Evolutionary conservation across 257 asterid species (phyloP).

Genomic region (Eucommia ulmoides): DNA sequence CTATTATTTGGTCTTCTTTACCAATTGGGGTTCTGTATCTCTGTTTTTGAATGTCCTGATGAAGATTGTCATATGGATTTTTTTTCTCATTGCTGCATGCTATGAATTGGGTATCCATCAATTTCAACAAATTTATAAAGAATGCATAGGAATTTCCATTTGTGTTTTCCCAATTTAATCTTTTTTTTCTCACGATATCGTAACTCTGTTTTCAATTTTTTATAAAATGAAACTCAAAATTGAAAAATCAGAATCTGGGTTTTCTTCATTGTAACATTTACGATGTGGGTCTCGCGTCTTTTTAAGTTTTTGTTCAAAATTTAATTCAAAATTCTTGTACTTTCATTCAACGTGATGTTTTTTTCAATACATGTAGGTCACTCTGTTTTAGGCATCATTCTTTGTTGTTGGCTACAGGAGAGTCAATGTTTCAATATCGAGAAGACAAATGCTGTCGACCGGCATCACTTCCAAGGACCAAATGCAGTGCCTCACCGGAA

Average conservation of each 20-base stretch:
- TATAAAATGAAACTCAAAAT: not conserved
- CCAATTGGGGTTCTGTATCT: too few species aligned
- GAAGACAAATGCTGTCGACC: slow-evolving; percentile 31
- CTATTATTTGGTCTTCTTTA: too few species aligned
- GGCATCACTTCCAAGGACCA: slow-evolving; percentile 5
- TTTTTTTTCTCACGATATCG: not conserved
- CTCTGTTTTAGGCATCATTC: too few species aligned
- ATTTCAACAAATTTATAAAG: not conserved
- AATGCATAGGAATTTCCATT: not conserved
- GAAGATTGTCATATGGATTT: slow-evolving; percentile 3
- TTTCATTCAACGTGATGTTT: too few species aligned
- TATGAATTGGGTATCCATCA: slow-evolving; percentile 10
- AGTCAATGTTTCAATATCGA: slow-evolving; percentile 48
- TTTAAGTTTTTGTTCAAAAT: slow-evolving; percentile 4
- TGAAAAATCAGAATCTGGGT: too few species aligned
- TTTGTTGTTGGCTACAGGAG: slow-evolving; percentile 28
- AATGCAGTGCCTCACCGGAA: slow-evolving; percentile 88
- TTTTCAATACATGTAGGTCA: too few species aligned
- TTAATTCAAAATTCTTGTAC: too few species aligned
- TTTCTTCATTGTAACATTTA: not conserved
- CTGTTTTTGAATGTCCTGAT: too few species aligned
- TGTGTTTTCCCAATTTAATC: not conserved
- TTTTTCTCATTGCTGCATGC: slow-evolving; percentile 5
- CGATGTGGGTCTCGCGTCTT: not conserved
- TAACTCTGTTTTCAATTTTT: not conserved